These are phyloP conservation scores for Zygosaccharomyces pseudorouxii DNA, from an alignment of 805 yeast genomes.

Conservation along the genomic window DNA sequence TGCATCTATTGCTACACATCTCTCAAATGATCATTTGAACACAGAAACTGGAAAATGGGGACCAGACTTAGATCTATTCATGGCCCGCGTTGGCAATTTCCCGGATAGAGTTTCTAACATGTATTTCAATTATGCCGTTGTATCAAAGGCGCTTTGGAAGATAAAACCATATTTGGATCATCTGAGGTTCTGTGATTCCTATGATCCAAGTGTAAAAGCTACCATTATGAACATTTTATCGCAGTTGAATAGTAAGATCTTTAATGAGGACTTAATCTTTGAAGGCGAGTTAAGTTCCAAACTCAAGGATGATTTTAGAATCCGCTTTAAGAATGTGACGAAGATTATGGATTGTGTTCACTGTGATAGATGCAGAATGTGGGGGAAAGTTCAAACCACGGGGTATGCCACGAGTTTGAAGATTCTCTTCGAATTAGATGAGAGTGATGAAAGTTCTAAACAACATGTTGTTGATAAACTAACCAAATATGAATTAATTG, in stretches of 20 bases:
- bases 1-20: slow-evolving; percentile 89
- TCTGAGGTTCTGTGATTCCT: slow-evolving; percentile 44
- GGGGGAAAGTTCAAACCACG: slow-evolving; percentile 97
- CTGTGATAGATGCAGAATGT: slow-evolving; percentile 93
- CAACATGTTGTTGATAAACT: slow-evolving; percentile 53
- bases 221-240: slow-evolving; percentile 41
- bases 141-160: slow-evolving; percentile 76
- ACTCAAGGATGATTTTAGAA: slow-evolving; percentile 80
- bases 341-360: slow-evolving; percentile 98
- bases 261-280: slow-evolving; percentile 50
- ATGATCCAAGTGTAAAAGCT: slow-evolving; percentile 43
- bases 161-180: slow-evolving; percentile 49
- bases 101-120: slow-evolving; percentile 87
- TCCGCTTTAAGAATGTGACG: slow-evolving; percentile 82
- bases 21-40: slow-evolving; percentile 76
- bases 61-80: slow-evolving; percentile 76
- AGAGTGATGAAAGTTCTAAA: slow-evolving; percentile 39
- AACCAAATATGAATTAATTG: slow-evolving; percentile 79
- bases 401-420: slow-evolving; percentile 97
- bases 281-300: slow-evolving; percentile 40
- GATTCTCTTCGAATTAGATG: slow-evolving; percentile 70
- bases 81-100: slow-evolving; percentile 83
- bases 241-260: slow-evolving; percentile 35
- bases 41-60: slow-evolving; percentile 72
- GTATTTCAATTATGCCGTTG: slow-evolving; percentile 87